Evolutionary conservation across 208 protist species (phyloP).

Genomic region (Trypanosoma cruzi): DNA sequence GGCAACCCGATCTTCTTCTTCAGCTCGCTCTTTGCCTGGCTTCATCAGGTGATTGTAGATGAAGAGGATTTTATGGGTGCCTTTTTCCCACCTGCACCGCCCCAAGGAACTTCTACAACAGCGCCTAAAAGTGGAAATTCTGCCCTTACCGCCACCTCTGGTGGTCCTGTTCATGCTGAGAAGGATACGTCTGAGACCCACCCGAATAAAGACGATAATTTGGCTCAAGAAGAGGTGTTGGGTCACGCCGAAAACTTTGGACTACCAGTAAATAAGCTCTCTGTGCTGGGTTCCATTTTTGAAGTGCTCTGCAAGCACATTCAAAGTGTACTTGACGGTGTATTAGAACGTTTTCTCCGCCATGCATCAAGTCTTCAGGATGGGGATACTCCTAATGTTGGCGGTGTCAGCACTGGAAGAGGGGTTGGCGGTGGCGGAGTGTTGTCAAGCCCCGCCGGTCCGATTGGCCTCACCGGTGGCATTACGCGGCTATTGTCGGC

Average conservation of each 20-base stretch:
- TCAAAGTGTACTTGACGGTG: conserved; percentile 51
- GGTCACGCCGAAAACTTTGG: conserved; percentile 10
- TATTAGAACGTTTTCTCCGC: conserved; percentile 60
- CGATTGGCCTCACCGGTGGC: conserved; percentile 34
- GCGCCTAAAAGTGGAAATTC: background rate
- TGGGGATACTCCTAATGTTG: background rate
- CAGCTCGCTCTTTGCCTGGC: conserved; percentile 80
- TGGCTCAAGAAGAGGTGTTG: background rate
- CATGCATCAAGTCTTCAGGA: conserved; percentile 34
- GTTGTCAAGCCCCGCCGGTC: conserved; percentile 8
- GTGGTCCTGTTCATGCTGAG: background rate
- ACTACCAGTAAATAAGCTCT: conserved; percentile 22
- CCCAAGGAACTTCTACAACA: background rate
- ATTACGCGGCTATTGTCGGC: conserved; percentile 31
- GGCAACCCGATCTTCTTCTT: conserved; percentile 85
- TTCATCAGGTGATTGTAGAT: conserved; percentile 83
- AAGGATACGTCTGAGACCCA: background rate
- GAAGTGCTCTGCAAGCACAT: conserved; percentile 74
- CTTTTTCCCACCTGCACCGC: conserved; percentile 32
- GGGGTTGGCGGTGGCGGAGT: background rate
- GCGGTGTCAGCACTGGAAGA: background rate
- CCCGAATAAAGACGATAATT: background rate
- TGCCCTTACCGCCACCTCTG: background rate
- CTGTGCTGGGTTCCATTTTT: conserved; percentile 63
- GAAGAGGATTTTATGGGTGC: conserved; percentile 73